These are phyloP conservation scores for Ascoidea rubescens DNA, from an alignment of 805 yeast species.

Conservation along the genomic window DNA sequence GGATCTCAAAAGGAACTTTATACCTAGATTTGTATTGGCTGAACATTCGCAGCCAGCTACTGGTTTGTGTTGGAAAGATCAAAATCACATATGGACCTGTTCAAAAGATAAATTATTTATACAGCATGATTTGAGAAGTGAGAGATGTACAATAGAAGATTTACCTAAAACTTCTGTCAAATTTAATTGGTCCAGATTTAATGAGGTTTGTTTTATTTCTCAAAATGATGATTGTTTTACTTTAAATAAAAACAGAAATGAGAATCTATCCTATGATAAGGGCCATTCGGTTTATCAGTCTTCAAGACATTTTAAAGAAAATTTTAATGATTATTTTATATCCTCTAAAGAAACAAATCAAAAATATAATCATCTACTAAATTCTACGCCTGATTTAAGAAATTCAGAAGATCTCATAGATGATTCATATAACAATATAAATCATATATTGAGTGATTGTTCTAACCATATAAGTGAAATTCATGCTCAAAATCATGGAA, in stretches of 20 bases:
- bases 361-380: not conserved
- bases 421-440: no score
- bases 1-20: slow-evolving; percentile 71
- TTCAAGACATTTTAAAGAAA: not conserved
- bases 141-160: not conserved
- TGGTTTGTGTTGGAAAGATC: slow-evolving; percentile 32
- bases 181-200: slow-evolving; percentile 4
- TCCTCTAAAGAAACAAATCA: not conserved
- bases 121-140: slow-evolving; percentile 21
- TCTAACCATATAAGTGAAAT: no score
- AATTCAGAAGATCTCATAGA: no score
- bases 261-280: not conserved
- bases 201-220: slow-evolving; percentile 5
- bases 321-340: not conserved
- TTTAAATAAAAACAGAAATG: not conserved
- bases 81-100: slow-evolving; percentile 21
- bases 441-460: no score
- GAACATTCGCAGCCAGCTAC: slow-evolving; percentile 16
- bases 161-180: slow-evolving; percentile 2
- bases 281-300: not conserved
- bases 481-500: no score
- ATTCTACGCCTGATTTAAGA: no score
- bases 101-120: slow-evolving; percentile 25
- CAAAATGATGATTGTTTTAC: slow-evolving; percentile 5
- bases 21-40: slow-evolving; percentile 64